Base-by-base conservation (phyloP, 441 rosid species). In the Iberis amara region DNA sequence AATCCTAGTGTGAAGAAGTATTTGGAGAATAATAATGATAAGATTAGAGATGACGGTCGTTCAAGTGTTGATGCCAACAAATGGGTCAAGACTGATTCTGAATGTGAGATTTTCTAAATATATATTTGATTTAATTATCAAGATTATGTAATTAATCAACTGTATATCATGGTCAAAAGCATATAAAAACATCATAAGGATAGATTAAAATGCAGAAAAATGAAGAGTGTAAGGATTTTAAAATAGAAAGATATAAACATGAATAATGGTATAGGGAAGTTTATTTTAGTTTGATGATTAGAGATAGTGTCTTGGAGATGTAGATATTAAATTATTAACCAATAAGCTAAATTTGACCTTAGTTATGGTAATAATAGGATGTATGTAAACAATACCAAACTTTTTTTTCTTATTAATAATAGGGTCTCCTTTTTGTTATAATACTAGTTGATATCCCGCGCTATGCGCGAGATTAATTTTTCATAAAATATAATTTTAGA, bases 41-140 rank as follows among this genome's bases (percentile, higher is more conserved):
- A 47, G 48, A 55, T 55, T 30, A 8, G 28, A 5, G 67, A 48
- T 55, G 67, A 66, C 43, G 62, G 42, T 54, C 38, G 58, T 36
- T 59, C 71, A 27, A 55, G 62, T 55, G 58, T 41, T 4, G 71
- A 55, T 4, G 53, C 62, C 37, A 61, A 49, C 37, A 66, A 55
- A 66, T 66, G 89, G 96, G 82, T 76, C 32, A 83, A 76, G 74
- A 78, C 84, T 33, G 92, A 83, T 76, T 82, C 96, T 48, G 62
- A 60, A 61, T 61, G 71, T 66, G 42, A 66, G 66, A 11, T 47
- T 53, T 51, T 43, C 41, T 43, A 30, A 7, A 26, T 3, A 0
- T 12, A 40, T 32, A 11, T 5, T 51, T 15, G 4, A 13, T 27
- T 18, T 23, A 18, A 18, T 18, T 18, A 18, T 18, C 21, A 18